Conservation (phyloP, 257 asterid species). For the Penstemon barbatus region DNA sequence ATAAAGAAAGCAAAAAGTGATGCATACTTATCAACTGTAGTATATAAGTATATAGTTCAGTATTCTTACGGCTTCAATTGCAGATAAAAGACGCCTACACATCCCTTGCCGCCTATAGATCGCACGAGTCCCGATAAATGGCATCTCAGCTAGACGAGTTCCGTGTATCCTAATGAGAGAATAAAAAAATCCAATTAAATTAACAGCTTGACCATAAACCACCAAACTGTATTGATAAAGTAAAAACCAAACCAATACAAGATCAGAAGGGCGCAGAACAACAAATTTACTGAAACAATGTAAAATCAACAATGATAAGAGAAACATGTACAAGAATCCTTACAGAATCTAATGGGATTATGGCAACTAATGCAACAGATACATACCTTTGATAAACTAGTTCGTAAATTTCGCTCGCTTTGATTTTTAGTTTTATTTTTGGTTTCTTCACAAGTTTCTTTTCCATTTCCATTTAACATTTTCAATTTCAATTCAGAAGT, state of each 20-base stretch:
- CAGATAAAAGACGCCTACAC: constrained; percentile 90
- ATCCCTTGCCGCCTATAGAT: constrained; percentile 96
- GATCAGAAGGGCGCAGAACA: constrained; percentile 6
- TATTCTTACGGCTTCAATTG: constrained; percentile 70
- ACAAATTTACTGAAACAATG: constrained; percentile 5
- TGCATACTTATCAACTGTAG: constrained; percentile 9
- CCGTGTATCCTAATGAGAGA: constrained; percentile 70
- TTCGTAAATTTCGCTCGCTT: background rate
- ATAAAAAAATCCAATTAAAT: constrained; percentile 22
- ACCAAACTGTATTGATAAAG: background rate
- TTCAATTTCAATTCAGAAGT: background rate
- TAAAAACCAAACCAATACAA: background rate
- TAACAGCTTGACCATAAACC: constrained; percentile 3
- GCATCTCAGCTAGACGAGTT: constrained; percentile 93
- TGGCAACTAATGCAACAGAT: constrained; percentile 16
- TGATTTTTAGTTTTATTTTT: background rate
- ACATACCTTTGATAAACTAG: constrained; percentile 3
- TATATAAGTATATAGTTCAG: constrained; percentile 12
- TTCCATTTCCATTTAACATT: no score
- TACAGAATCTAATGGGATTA: constrained; percentile 3
- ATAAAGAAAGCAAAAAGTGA: constrained; percentile 20
- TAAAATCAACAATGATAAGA: constrained; percentile 10
- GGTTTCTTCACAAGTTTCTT: background rate
- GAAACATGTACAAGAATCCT: constrained; percentile 12
- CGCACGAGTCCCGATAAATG: constrained; percentile 88